Percentiles rank a stretch among this genome's conserved stretches.
Evolutionary conservation across 2,329 filamentous ascomycete species (phyloP).

Genomic region (Orbilia ellipsospora): DNA sequence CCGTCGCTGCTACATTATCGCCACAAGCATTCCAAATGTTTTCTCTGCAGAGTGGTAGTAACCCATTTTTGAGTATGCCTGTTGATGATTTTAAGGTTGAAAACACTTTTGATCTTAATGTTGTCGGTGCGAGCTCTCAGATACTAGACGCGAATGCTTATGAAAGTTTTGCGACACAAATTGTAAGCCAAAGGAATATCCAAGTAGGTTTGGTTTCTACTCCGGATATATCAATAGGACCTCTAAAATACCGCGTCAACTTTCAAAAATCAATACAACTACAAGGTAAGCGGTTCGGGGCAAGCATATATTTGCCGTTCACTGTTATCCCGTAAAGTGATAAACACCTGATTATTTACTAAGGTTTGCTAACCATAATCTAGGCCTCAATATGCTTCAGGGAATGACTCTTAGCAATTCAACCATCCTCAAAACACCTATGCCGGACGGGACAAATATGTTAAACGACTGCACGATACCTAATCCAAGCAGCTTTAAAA

Average conservation of each 20-base stretch:
- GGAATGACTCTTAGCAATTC: constrained; percentile 68
- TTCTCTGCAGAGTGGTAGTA: constrained; percentile 10
- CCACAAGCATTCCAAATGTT: constrained; percentile 64
- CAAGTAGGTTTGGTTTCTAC: constrained; percentile 67
- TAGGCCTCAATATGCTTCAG: constrained; percentile 67
- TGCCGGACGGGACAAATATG: constrained; percentile 70
- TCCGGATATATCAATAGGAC: constrained; percentile 66
- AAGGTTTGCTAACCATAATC: too few species aligned
- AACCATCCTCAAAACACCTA: constrained; percentile 64
- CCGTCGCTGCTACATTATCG: constrained; percentile 62
- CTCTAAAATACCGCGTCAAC: constrained; percentile 65
- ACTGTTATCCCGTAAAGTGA: neutral
- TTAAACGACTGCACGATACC: constrained; percentile 70
- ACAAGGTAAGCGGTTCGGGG: constrained; percentile 63
- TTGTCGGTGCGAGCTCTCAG: constrained; percentile 65
- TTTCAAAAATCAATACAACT: constrained; percentile 71
- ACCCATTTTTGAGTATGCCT: constrained; percentile 65
- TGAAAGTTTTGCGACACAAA: constrained; percentile 68
- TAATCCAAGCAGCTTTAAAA: constrained; percentile 72
- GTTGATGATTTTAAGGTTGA: constrained; percentile 68
- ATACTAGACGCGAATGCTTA: constrained; percentile 67
- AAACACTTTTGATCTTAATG: constrained; percentile 67
- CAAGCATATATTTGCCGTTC: too few species aligned
- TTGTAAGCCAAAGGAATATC: constrained; percentile 67
- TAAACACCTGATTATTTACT: too few species aligned